These are phyloP conservation scores for Pseudocohnilembus persalinus DNA, from an alignment of 169 alveolate genomes.

Conservation along the genomic window DNA sequence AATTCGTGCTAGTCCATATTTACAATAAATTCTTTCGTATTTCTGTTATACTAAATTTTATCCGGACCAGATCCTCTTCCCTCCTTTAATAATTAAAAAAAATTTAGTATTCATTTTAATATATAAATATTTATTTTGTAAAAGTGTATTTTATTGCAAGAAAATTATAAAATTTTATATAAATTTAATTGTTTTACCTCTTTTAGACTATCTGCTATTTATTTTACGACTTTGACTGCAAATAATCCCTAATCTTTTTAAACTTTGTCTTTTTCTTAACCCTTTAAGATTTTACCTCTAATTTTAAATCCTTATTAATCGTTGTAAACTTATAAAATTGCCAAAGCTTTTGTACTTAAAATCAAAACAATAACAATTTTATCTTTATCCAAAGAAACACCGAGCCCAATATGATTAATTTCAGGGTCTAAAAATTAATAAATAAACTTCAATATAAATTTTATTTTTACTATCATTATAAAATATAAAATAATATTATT, in stretches of 20 bases:
- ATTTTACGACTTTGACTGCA: conserved; percentile 73
- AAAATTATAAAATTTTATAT: conserved; percentile 31
- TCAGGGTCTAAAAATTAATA: conserved; percentile 52
- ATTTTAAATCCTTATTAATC: conserved; percentile 68
- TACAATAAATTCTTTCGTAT: conserved; percentile 53
- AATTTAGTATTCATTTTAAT: conserved; percentile 36
- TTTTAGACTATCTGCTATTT: conserved; percentile 56
- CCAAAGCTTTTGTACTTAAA: conserved; percentile 59
- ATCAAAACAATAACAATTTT: conserved; percentile 73
- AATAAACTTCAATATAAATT: no score
- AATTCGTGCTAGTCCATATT: conserved; percentile 20
- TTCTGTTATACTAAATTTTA: conserved; percentile 48
- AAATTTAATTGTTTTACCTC: conserved; percentile 52
- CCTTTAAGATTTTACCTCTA: conserved; percentile 78
- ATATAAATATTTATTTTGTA: no score
- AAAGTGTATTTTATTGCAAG: conserved; percentile 3
- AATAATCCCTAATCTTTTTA: conserved; percentile 75
- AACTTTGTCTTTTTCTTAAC: background rate
- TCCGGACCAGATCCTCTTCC: conserved; percentile 48
- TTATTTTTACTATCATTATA: no score
- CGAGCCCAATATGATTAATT: conserved; percentile 73
- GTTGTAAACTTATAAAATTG: conserved; percentile 60
- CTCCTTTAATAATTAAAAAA: conserved; percentile 6
- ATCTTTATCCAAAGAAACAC: conserved; percentile 73
- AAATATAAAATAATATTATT: no score